Percentiles rank a stretch among this genome's conserved stretches.
phyloP scores from a whole-genome alignment of 2,329 filamentous ascomycete species.

The Neofusicoccum ribis region DNA sequence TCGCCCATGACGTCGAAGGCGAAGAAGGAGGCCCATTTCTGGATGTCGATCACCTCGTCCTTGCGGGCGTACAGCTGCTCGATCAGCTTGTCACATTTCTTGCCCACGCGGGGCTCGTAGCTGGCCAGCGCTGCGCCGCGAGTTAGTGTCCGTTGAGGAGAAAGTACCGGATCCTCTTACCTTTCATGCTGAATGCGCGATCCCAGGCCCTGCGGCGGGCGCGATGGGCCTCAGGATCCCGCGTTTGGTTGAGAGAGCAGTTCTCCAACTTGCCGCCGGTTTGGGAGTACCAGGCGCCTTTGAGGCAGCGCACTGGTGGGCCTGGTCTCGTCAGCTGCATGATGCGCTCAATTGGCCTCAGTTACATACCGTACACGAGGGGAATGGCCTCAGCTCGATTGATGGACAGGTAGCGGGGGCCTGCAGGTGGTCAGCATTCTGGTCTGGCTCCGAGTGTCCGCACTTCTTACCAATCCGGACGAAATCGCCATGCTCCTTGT shows the following conservation, averaged over 20 bases:
- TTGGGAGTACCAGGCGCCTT: slow-evolving; percentile 13
- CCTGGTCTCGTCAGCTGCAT: background rate
- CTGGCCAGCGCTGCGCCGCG: background rate
- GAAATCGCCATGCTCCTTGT: slow-evolving; percentile 17
- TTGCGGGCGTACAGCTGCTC: slow-evolving; percentile 28
- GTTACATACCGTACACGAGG: background rate
- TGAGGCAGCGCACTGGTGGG: slow-evolving; percentile 42
- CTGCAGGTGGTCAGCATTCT: slow-evolving; percentile 30
- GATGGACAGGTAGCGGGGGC: slow-evolving; percentile 6
- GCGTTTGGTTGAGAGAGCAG: slow-evolving; percentile 27
- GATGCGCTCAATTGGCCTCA: background rate
- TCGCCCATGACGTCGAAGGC: slow-evolving; percentile 54
- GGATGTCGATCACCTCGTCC: slow-evolving; percentile 27
- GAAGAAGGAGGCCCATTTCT: slow-evolving; percentile 41
- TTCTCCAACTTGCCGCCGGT: slow-evolving; percentile 24
- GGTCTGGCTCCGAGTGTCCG: slow-evolving; percentile 27
- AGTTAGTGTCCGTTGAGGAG: background rate
- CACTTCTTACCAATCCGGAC: slow-evolving; percentile 27
- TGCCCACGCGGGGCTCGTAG: slow-evolving; percentile 36
- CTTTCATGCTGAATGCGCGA: slow-evolving; percentile 32
- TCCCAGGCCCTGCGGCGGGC: slow-evolving; percentile 36
- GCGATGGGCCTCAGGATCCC: slow-evolving; percentile 33
- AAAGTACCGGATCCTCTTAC: background rate
- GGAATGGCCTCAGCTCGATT: background rate
- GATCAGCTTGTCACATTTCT: slow-evolving; percentile 31